Evolutionary conservation across 306 rosid species (phyloP), one percentile per base, ranked within the genome.

Genomic region (Astragalus glycyphyllos): DNA sequence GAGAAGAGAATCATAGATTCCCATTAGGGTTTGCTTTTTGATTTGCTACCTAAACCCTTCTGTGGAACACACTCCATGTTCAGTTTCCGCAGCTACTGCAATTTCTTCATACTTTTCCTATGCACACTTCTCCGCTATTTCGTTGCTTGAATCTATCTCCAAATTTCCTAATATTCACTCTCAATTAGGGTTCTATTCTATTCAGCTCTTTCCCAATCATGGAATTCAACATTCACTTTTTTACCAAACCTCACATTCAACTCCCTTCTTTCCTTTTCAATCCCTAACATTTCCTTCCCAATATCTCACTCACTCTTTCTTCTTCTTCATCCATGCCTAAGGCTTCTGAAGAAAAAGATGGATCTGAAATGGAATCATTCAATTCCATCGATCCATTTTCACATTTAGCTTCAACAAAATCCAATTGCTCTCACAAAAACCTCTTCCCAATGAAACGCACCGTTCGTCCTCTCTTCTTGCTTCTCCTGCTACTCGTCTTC

Each of bases 361-460:
- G 83, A 87, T 83, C 89, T 64, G 83, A 84, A 56, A 13, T 78
- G 8, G 82, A 84, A 44, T 11, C 84, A 46, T 37, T 70, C 37
- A 58, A 59, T 11, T 74, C 60, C 55, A 31, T 78, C 47, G 60
- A 82, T 71, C 57, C 69, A 3, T 81, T 85, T 77, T 73, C 86
- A 8, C 65, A 66, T 76, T 78, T 90, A 83, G 83, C 85, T 1
- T 29, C 62, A 47, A 73, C 78, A 47, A 68, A 73, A 64, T 47
- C 50, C 40, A 60, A 58, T 59, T 73, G 77, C 5, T 49, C 79
- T 26, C 58, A 58, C 44, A 78, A 81, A 55, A 77, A 58, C 76
- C 37, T 6, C 4, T 6, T 70, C 9, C 85, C 87, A 8, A 87
- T 91, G 99, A 95, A 91, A 81, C 88, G 87, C 69, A 82, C 87